A percentile compares a stretch with the other conserved stretches of the same genome.
phyloP scores from a whole-genome alignment of 2,329 filamentous ascomycete genomes.

The Intubia oerlemansii region DNA sequence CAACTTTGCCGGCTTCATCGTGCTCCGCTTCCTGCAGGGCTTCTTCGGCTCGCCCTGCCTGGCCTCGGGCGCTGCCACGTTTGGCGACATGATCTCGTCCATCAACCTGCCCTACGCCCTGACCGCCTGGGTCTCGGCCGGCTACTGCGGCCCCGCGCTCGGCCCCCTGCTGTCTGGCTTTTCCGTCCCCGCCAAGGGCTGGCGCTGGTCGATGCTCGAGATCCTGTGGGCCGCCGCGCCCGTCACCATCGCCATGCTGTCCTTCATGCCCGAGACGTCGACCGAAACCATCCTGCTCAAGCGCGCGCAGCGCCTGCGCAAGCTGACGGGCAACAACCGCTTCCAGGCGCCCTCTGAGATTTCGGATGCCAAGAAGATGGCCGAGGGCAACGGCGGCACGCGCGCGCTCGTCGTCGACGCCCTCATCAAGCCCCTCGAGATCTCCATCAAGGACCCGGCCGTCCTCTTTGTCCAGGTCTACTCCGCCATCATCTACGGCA shows the following conservation, averaged over 20 bases:
- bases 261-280: constrained; percentile 17
- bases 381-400: constrained; percentile 18
- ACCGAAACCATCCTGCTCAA: constrained; percentile 28
- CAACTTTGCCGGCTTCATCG: constrained; percentile 36
- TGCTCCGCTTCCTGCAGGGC: constrained; percentile 49
- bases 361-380: constrained; percentile 8
- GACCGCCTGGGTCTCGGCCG: constrained; percentile 46
- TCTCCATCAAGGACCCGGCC: constrained; percentile 38
- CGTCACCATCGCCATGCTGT: constrained; percentile 21
- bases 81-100: constrained; percentile 40
- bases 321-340: constrained; percentile 30
- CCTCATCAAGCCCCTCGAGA: constrained; percentile 30
- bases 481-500: constrained; percentile 37
- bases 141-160: constrained; percentile 25
- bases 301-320: constrained; percentile 28
- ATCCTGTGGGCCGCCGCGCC: constrained; percentile 10
- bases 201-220: constrained; percentile 16
- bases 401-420: constrained; percentile 26
- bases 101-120: constrained; percentile 49
- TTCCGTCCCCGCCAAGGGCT: constrained; percentile 12
- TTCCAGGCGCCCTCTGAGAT: constrained; percentile 44
- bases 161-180: constrained; percentile 27
- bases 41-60: constrained; percentile 40
- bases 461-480: constrained; percentile 41
- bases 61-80: constrained; percentile 39